Evolutionary conservation across 805 yeast species (phyloP), one percentile per base, ranked within the genome.

Genomic region (Saccharomycopsis microspora): DNA sequence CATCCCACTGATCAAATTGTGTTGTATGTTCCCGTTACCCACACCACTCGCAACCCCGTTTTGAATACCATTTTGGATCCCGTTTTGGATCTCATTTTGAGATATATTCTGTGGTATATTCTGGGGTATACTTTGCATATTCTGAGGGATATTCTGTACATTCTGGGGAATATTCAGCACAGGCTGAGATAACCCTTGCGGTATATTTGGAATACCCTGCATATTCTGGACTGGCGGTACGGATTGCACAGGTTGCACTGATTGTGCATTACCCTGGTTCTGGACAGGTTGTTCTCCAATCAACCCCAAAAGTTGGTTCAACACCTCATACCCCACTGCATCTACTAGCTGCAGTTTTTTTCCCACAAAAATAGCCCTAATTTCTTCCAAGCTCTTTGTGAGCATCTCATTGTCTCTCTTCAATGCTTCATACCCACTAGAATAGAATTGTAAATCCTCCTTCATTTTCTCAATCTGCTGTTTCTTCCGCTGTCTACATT

Each of bases 401-500:
- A 85, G 63, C 34, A 69, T 71, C n/a, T 67, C 64, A 5, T 80
- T 74, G 52, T 85, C 83, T 3, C 66, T 63, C 9, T 78, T 72
- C 44, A 88, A 64, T 39, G 76, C 76, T 28, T 82, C 75, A 63
- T 85, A 87, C 52, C 88, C 89, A 7, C 71, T 63, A 11, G 84
- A 72, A 60, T 80, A 86, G 56, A 75, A 80, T 41, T 78, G 72
- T 46, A 87, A 71, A 60, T 88, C 94, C 42, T 72, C 77, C 61
- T 88, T 94, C 76, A 93, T 82, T 56, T 82, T 83, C 49, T 76
- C 80, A 34, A 88, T 75, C 70, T 83, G 82, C 60, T 85, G 87
- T 68, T 93, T 93, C 70, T 93, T 93, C 49, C 97, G 76, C 64
- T 85, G 95, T 51, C 98, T 76, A 69, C 97, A 93, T 61, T 88